These are phyloP conservation scores for Actinomortierella wolfii DNA, from an alignment of 371 early-diverging fungal genomes.

Conservation along the genomic window DNA sequence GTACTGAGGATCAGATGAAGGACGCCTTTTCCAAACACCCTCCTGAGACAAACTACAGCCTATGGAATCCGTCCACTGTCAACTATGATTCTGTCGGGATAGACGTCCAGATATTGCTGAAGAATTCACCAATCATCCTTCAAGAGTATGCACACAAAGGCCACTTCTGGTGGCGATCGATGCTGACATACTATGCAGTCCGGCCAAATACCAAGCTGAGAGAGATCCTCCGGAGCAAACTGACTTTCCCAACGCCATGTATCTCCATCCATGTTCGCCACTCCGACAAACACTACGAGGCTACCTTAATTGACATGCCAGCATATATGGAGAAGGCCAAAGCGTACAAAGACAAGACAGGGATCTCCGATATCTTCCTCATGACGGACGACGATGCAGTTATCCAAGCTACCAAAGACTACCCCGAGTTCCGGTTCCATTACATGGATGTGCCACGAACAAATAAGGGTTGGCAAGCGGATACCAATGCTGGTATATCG, in stretches of 20 bases:
- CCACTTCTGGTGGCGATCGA: conserved; percentile 19
- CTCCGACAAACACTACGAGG: conserved; percentile 4
- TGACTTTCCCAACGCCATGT: not conserved
- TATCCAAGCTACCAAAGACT: conserved; percentile 5
- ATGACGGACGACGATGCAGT: conserved; percentile 17
- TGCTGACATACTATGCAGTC: conserved; percentile 12
- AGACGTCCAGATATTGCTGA: no score
- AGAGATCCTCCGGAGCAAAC: not conserved
- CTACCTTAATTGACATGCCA: not conserved
- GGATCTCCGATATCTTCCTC: conserved; percentile 8
- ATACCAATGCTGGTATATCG: conserved; percentile 2
- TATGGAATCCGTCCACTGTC: conserved; percentile 5
- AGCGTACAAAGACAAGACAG: not conserved
- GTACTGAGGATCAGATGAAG: conserved; percentile 10
- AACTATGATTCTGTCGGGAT: conserved; percentile 6
- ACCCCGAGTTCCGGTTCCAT: not conserved
- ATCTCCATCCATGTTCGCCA: conserved; percentile 17
- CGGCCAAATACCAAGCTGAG: conserved; percentile 7
- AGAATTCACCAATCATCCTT: no score
- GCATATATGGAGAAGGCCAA: conserved; percentile 10
- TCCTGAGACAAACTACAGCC: conserved; percentile 7
- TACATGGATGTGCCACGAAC: conserved; percentile 7
- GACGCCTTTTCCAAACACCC: not conserved
- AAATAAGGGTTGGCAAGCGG: conserved; percentile 9
- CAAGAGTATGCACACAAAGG: conserved; percentile 11